phyloP scores from a whole-genome alignment of 768 basidiomycete genomes.

The Rhodocollybia butyracea region DNA sequence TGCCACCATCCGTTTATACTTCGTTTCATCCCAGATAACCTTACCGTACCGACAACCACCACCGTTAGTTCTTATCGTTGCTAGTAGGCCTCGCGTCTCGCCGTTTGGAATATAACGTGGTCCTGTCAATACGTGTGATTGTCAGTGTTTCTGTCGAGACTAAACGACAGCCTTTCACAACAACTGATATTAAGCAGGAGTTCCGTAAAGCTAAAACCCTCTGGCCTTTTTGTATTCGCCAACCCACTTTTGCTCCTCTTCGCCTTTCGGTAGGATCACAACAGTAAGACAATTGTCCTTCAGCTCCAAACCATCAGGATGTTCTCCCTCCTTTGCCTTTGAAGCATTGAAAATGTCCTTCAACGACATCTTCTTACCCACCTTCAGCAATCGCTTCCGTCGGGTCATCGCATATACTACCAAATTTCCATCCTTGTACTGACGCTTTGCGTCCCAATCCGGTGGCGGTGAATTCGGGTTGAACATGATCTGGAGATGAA shows the following conservation, averaged over 20 bases:
- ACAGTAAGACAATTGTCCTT: constrained; percentile 81
- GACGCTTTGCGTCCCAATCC: constrained; percentile 69
- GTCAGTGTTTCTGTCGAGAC: no score
- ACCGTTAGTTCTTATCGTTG: no score
- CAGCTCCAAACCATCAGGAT: constrained; percentile 77
- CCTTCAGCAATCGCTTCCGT: constrained; percentile 76
- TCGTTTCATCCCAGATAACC: no score
- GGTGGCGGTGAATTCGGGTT: constrained; percentile 64
- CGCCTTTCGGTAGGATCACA: constrained; percentile 73
- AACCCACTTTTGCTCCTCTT: constrained; percentile 80
- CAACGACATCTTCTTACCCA: constrained; percentile 88
- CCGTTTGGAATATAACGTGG: no score
- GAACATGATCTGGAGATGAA: constrained; percentile 81
- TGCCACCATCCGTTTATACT: no score
- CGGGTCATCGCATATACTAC: constrained; percentile 83
- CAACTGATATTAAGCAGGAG: no score
- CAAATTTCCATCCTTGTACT: constrained; percentile 64
- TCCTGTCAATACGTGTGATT: no score
- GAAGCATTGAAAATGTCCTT: constrained; percentile 69
- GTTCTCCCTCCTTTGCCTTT: constrained; percentile 54
- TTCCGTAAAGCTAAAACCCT: no score
- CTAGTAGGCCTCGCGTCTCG: no score
- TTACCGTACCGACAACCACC: no score
- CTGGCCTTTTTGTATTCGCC: constrained; percentile 73
- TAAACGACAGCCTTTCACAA: no score